These are phyloP conservation scores for Medicago lupulina DNA, from an alignment of 306 rosid species.

Conservation along the genomic window DNA sequence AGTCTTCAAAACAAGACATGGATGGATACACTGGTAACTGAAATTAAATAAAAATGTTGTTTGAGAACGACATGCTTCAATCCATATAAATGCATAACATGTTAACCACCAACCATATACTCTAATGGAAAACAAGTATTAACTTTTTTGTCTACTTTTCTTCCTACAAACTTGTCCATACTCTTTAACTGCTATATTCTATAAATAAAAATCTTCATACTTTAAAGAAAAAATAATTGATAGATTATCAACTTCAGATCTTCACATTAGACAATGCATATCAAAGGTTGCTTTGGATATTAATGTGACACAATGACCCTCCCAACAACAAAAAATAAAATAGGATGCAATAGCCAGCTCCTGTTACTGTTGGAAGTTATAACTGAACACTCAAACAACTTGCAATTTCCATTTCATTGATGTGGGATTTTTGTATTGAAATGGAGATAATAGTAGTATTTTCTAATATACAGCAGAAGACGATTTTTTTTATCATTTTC, in stretches of 20 bases:
- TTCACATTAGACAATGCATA: neutral
- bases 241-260: constrained; percentile 3
- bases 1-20: neutral
- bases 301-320: neutral
- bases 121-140: neutral
- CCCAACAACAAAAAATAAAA: neutral
- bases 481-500: constrained; percentile 29
- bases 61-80: neutral
- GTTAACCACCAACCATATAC: neutral
- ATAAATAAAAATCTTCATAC: neutral
- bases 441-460: neutral
- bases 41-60: neutral
- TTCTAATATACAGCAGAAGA: neutral
- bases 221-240: neutral
- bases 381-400: constrained; percentile 11
- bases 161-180: neutral
- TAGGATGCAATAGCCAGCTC: too few relatives aligned
- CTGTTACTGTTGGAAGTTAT: constrained; percentile 5
- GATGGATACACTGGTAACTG: neutral
- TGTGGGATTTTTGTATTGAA: constrained; percentile 1
- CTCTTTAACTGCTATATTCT: neutral
- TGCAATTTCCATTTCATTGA: constrained; percentile 30
- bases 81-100: neutral
- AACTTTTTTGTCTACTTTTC: neutral
- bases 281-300: neutral